These are phyloP conservation scores for Mrakia blollopis DNA, from an alignment of 768 basidiomycete genomes.

Conservation along the genomic window DNA sequence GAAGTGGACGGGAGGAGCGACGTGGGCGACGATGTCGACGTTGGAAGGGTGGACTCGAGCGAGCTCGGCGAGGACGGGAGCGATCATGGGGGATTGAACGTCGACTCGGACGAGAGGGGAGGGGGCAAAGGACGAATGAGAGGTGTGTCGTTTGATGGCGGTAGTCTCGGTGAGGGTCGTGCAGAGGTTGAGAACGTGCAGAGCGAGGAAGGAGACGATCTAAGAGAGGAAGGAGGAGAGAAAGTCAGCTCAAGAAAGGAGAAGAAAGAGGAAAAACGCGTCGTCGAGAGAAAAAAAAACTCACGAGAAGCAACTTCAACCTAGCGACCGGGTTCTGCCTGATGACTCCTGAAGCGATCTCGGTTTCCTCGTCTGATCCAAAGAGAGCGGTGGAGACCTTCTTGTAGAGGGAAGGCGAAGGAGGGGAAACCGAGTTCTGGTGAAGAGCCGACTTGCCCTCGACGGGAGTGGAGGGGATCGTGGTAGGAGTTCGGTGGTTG, in stretches of 20 bases:
- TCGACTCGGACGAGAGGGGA: slow-evolving; percentile 53
- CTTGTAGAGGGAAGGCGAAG: slow-evolving; percentile 4
- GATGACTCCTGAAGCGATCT: slow-evolving; percentile 37
- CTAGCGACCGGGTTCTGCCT: slow-evolving; percentile 77
- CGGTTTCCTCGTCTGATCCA: slow-evolving; percentile 17
- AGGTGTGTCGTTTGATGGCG: slow-evolving; percentile 51
- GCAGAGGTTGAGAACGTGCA: slow-evolving; percentile 89
- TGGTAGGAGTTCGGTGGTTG: slow-evolving; percentile 28
- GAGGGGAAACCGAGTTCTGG: neutral
- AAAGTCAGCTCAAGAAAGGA: neutral
- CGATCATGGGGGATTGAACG: slow-evolving; percentile 59
- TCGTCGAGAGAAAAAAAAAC: slow-evolving; percentile 37
- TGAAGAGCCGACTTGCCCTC: slow-evolving; percentile 11
- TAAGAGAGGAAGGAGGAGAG: slow-evolving; percentile 36
- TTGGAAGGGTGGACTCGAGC: slow-evolving; percentile 37
- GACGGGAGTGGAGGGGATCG: slow-evolving; percentile 26
- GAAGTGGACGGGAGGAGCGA: slow-evolving; percentile 59
- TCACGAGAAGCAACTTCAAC: slow-evolving; percentile 77
- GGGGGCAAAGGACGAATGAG: slow-evolving; percentile 34
- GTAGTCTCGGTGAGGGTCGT: slow-evolving; percentile 77
- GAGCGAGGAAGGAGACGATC: slow-evolving; percentile 83
- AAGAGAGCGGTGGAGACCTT: slow-evolving; percentile 22
- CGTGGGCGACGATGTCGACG: slow-evolving; percentile 50
- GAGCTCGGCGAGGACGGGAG: slow-evolving; percentile 57
- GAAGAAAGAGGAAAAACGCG: neutral